Base-by-base conservation (phyloP, 306 rosid species). In the Myrica gale region DNA sequence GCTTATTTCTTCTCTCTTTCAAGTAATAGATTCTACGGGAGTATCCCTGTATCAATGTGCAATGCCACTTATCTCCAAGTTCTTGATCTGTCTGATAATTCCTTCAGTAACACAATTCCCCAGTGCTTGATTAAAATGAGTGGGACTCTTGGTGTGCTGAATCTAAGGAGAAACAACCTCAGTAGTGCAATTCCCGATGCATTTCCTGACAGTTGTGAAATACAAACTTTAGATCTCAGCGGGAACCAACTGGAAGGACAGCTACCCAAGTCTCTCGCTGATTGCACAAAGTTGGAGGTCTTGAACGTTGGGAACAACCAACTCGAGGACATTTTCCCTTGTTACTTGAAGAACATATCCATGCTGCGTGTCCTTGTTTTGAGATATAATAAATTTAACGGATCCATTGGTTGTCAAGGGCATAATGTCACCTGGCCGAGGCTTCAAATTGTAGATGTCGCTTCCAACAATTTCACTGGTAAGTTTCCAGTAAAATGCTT, bases 371-470 rank as follows among this genome's bases (percentile, higher is more conserved):
- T 86, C 0, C 82, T 86, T 50, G 50, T 86, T 45, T 57, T 86
- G 50, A 44, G 88, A 17, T 79, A 82, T 6, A 86, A 86, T 68
- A 7, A 42, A 0, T 84, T 79, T 69, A 3, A 54, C 2, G 82
- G 76, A 0, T 5, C 0, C 0, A 0, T 88, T 66, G 84, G 63
- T 75, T 90, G 92, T 43, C 60, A 41, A 5, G 70, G 74, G 0
- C 9, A 10, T 50, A 66, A 0, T 32, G 72, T 68, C 0, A 69
- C 67, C 8, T 88, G 89, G 92, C 26, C 5, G 0, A 80, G 0
- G 73, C 90, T 88, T 75, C 90, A 85, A 50, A 87, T 88, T 61
- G 39, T 83, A 43, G 89, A 90, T 58, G 1, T 88, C 0, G 88
- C 91, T 47, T 48, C 16, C 47, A 90, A 88, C 79, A 66, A 66